A percentile compares a stretch with the other conserved stretches of the same genome.
Evolutionary conservation across 345 rosid species (phyloP).

Genomic region (Hibiscus mutabilis): DNA sequence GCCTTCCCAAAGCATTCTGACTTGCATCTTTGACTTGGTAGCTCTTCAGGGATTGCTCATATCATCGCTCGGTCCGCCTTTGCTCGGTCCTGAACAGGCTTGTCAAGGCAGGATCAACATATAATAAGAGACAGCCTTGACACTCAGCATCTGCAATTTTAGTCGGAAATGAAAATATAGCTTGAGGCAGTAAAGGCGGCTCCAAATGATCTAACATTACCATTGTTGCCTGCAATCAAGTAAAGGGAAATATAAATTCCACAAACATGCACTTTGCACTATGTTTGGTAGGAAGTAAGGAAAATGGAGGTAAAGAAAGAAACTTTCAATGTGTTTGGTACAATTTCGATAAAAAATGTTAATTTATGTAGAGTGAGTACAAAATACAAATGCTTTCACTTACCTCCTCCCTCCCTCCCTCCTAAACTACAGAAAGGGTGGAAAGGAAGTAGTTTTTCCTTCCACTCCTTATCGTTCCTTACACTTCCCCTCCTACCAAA

Average conservation of each 20-base stretch:
- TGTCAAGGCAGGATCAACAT: too few relatives aligned
- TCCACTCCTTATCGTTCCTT: not conserved
- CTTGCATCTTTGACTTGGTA: too few relatives aligned
- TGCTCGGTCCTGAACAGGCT: too few relatives aligned
- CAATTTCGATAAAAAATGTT: not conserved
- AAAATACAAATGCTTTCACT: not conserved
- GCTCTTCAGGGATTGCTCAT: too few relatives aligned
- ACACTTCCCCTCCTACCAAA: not conserved
- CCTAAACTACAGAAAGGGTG: not conserved
- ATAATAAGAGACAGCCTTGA: too few relatives aligned
- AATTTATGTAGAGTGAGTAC: not conserved
- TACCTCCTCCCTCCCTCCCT: not conserved
- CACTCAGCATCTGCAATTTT: conserved; percentile 34
- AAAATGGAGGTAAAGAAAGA: not conserved
- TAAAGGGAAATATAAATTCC: conserved; percentile 6
- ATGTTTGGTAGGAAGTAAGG: not conserved
- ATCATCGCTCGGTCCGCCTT: too few relatives aligned
- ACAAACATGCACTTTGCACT: not conserved
- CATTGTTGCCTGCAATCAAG: conserved; percentile 45
- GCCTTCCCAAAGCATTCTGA: too few relatives aligned
- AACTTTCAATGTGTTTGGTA: not conserved
- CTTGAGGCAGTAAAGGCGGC: conserved; percentile 54
- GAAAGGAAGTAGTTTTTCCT: not conserved
- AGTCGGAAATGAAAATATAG: conserved; percentile 48
- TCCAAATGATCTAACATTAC: conserved; percentile 47